phyloP scores from a whole-genome alignment of 2,329 filamentous ascomycete genomes.

The Fusarium goolgardi region DNA sequence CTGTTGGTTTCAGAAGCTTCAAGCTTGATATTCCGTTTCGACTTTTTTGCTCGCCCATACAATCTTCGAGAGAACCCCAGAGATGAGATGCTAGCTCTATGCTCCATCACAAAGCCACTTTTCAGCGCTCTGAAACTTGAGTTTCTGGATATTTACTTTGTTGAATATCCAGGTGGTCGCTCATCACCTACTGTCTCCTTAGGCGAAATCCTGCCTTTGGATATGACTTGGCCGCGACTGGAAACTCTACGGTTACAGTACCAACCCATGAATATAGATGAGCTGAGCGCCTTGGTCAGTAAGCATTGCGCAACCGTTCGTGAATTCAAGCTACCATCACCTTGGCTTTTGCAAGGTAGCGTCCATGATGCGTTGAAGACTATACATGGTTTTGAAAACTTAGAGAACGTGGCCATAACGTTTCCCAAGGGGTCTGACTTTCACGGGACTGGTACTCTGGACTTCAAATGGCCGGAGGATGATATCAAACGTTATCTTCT shows the following conservation, averaged over 20 bases:
- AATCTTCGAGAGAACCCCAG: background rate
- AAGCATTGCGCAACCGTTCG: background rate
- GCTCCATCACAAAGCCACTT: background rate
- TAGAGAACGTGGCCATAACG: background rate
- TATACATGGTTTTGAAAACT: background rate
- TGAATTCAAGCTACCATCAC: background rate
- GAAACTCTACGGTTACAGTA: background rate
- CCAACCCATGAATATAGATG: background rate
- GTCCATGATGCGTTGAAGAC: background rate
- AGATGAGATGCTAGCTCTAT: slow-evolving; percentile 1
- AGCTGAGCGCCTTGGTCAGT: background rate
- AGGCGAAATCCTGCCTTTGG: background rate
- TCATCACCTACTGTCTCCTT: background rate
- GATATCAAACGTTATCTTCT: slow-evolving; percentile 6
- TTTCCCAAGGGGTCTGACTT: background rate
- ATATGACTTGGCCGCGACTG: background rate
- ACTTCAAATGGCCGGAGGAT: background rate
- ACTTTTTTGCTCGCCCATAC: background rate
- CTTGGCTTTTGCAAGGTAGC: slow-evolving; percentile 6
- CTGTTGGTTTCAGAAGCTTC: background rate
- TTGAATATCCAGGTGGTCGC: background rate
- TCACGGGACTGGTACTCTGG: background rate
- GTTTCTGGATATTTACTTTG: background rate
- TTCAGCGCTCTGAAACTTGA: slow-evolving; percentile 5
- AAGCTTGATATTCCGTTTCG: background rate